Evolutionary conservation across 768 basidiomycete species (phyloP).

Genomic region (Saitozyma podzolica): DNA sequence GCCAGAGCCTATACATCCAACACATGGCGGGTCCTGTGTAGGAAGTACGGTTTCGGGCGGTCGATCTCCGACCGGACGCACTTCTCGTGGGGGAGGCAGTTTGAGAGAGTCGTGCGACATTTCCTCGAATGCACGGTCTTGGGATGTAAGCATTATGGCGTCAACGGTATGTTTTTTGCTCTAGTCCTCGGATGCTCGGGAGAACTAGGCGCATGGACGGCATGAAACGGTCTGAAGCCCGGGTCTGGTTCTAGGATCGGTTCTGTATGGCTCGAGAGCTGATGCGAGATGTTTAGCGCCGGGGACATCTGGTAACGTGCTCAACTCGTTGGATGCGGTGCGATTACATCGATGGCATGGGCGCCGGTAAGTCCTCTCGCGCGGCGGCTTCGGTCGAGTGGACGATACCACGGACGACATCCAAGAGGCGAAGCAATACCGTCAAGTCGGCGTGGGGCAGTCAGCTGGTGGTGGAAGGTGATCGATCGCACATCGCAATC

Average conservation of each 20-base stretch:
- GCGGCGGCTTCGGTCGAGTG: too few species aligned
- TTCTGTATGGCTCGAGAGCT: too few species aligned
- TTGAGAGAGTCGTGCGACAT: conserved; percentile 1
- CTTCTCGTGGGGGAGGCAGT: not conserved
- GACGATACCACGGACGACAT: too few species aligned
- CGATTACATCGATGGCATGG: too few species aligned
- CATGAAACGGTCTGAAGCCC: too few species aligned
- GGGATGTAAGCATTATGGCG: conserved; percentile 1
- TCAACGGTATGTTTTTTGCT: not conserved
- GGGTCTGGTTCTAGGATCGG: too few species aligned
- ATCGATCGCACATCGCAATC: too few species aligned
- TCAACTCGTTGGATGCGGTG: not conserved
- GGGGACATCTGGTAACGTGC: not conserved
- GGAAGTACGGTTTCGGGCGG: conserved; percentile 1
- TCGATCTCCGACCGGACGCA: not conserved
- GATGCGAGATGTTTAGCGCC: not conserved
- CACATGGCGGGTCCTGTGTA: not conserved
- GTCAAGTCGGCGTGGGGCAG: too few species aligned
- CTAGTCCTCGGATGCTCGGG: not conserved
- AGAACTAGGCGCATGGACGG: too few species aligned
- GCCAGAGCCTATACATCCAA: not conserved
- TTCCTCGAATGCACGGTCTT: not conserved
- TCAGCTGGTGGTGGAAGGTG: not conserved
- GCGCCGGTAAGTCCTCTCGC: too few species aligned
- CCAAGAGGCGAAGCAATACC: too few species aligned